Evolutionary conservation across 345 rosid species (phyloP).

Genomic region (Excoecaria agallocha): DNA sequence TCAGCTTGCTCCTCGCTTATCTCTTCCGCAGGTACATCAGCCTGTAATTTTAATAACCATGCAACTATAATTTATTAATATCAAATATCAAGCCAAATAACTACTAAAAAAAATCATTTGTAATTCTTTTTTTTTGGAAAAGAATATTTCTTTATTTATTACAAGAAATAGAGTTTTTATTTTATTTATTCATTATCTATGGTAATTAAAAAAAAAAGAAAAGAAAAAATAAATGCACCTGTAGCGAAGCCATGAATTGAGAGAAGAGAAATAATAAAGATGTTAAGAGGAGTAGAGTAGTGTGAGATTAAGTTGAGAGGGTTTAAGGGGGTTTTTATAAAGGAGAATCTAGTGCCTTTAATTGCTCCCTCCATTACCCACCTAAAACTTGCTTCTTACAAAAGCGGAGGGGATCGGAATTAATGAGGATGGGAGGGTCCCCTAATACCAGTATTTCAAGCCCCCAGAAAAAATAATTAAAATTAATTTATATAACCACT

Average conservation of each 20-base stretch:
- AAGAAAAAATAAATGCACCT: neutral
- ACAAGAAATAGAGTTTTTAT: neutral
- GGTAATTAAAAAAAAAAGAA: neutral
- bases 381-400: neutral
- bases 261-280: no score
- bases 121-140: no score
- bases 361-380: neutral
- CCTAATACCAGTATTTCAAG: no score
- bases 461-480: no score
- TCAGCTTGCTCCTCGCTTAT: neutral
- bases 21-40: constrained; percentile 3
- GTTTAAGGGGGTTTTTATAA: constrained; percentile 9
- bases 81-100: no score
- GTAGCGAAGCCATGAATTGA: constrained; percentile 10
- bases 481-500: no score
- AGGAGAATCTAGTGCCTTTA: neutral
- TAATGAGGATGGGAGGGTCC: neutral
- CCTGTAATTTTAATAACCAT: constrained; percentile 12
- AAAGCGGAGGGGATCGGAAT: constrained; percentile 4
- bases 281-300: neutral
- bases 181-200: no score
- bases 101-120: no score
- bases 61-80: no score
- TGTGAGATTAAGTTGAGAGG: neutral
- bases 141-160: no score